These are phyloP conservation scores for Hygrocybe punicea DNA, from an alignment of 768 basidiomycete genomes.

Conservation along the genomic window DNA sequence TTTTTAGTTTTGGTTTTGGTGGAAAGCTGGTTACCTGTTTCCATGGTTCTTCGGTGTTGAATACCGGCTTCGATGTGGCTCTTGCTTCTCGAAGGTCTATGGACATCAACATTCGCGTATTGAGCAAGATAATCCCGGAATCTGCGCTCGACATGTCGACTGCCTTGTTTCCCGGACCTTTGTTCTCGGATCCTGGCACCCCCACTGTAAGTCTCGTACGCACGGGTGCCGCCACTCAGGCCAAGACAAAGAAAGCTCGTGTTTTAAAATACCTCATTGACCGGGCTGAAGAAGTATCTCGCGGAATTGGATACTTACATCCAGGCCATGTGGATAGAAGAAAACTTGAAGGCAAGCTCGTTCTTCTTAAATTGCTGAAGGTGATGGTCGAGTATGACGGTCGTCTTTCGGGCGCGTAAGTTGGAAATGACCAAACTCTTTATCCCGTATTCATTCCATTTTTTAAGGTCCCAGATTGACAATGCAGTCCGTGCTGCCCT, in stretches of 20 bases:
- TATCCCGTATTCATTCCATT: conserved; percentile 1
- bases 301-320: conserved; percentile 68
- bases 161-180: conserved; percentile 77
- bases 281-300: conserved; percentile 70
- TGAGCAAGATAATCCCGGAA: conserved; percentile 70
- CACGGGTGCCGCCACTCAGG: conserved; percentile 56
- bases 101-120: conserved; percentile 59
- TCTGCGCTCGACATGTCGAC: conserved; percentile 54
- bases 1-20: conserved; percentile 91
- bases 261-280: conserved; percentile 75
- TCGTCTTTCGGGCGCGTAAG: conserved; percentile 79
- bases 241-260: conserved; percentile 80
- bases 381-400: conserved; percentile 90
- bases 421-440: conserved; percentile 9
- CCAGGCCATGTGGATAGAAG: conserved; percentile 50
- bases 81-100: conserved; percentile 68
- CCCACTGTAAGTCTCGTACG: conserved; percentile 67
- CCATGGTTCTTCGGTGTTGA: conserved; percentile 63
- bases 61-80: conserved; percentile 75
- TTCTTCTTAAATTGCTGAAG: conserved; percentile 69
- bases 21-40: conserved; percentile 88
- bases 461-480: conserved; percentile 57
- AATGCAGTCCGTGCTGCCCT: conserved; percentile 70
- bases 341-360: conserved; percentile 70
- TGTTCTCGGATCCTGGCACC: conserved; percentile 73